phyloP scores from a whole-genome alignment of 1,284 basidiomycete species.

The Pholiota adiposa region DNA sequence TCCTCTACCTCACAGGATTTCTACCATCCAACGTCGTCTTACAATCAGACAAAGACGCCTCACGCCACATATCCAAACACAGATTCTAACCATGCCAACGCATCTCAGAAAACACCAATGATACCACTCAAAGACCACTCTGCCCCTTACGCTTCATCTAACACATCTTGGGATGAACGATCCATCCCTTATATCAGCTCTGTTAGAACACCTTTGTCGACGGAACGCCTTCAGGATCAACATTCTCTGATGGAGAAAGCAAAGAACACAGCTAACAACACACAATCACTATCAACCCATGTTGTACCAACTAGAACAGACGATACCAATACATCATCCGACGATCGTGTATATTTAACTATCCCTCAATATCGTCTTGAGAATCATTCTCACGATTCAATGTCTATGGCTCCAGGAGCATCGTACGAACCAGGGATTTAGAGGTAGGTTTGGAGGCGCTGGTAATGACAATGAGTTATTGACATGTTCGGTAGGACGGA shows the following conservation, averaged over 20 bases:
- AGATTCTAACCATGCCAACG: background rate
- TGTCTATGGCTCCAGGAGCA: background rate
- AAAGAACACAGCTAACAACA: background rate
- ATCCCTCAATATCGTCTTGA: background rate
- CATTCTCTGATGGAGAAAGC: background rate
- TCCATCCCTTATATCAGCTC: constrained; percentile 22
- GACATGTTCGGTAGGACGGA: background rate
- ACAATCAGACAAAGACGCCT: background rate
- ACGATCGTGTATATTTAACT: background rate
- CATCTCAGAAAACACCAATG: background rate
- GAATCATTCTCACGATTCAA: background rate
- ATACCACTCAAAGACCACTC: background rate
- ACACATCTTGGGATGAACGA: constrained; percentile 7
- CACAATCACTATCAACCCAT: background rate
- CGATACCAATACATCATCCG: background rate
- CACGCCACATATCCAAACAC: background rate
- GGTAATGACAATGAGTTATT: background rate
- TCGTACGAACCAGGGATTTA: background rate
- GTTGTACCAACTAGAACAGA: background rate
- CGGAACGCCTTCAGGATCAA: constrained; percentile 7
- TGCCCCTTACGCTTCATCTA: background rate
- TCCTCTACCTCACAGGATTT: background rate
- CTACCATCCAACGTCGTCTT: background rate
- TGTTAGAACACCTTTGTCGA: constrained; percentile 21
- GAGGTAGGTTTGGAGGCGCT: background rate